Conservation (phyloP, 208 protist genomes). For the Trypanosoma melophagium region DNA sequence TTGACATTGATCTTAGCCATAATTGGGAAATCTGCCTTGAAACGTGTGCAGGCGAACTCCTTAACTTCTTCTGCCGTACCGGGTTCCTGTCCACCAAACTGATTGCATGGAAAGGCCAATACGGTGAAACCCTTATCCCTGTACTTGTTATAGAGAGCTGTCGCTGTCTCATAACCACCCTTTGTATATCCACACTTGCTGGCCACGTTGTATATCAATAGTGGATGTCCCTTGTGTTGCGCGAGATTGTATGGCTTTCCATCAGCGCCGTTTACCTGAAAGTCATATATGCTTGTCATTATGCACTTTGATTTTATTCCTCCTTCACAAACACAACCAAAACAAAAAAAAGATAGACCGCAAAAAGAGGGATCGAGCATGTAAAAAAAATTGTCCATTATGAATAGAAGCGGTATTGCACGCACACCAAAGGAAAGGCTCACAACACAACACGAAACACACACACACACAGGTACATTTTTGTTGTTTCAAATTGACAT, state of each 20-base stretch:
- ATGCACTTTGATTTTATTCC: no score
- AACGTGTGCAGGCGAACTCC: constrained; percentile 59
- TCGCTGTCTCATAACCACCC: constrained; percentile 74
- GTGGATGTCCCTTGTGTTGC: constrained; percentile 86
- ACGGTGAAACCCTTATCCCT: constrained; percentile 84
- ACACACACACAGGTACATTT: no score
- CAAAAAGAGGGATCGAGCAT: no score
- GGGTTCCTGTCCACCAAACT: constrained; percentile 86
- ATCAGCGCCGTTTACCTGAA: constrained; percentile 61
- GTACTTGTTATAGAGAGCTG: constrained; percentile 87
- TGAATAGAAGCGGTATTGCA: no score
- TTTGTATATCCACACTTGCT: constrained; percentile 90
- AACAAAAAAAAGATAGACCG: no score
- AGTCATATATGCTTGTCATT: constrained; percentile 86
- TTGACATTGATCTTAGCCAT: constrained; percentile 92
- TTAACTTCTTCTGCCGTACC: constrained; percentile 76
- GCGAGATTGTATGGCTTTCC: constrained; percentile 81
- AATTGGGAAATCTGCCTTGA: constrained; percentile 82
- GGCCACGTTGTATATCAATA: constrained; percentile 93
- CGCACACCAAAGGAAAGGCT: no score
- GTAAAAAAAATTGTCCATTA: no score
- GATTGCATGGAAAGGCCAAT: constrained; percentile 93
- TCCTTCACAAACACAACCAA: no score
- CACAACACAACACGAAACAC: no score
- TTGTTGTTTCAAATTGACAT: no score